Evolutionary conservation across 2,329 filamentous ascomycete genomes (phyloP), one percentile per base, ranked within the genome.

Genomic region (Aspergillus tamarii): DNA sequence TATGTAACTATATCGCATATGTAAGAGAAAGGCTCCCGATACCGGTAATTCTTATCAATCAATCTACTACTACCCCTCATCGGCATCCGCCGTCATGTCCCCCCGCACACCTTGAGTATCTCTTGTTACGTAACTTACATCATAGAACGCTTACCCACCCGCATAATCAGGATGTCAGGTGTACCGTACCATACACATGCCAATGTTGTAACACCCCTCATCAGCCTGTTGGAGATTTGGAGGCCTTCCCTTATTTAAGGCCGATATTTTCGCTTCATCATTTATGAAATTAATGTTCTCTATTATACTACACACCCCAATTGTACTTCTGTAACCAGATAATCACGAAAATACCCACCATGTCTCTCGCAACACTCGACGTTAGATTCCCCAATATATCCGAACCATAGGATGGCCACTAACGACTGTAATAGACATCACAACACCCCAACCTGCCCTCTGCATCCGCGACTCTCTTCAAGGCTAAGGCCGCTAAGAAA

Each of bases 401-500:
- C 28, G n/a, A 23, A 46, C 53, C 39, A 41, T 16, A 21, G 3
- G 19, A 19, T 34, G 21, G 28, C 28, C 9, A 36, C 36, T 41
- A 43, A 41, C 57, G 28, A 65, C 30, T 19, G 41, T 4, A 52
- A 39, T 59, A 79, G 77, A 66, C 64, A 32, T 67, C 70, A 34
- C 73, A 75, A 50, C 73, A 74, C 57, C 85, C 87, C 67, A 85
- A 88, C 69, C 89, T 96, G 48, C 92, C 93, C 3, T 77, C 84
- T 26, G 89, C 91, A 69, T 89, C 91, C 12, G 83, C 86, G 66
- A 87, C 88, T 7, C 90, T 97, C 67, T 96, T 96, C 81, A 84
- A 88, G 41, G 92, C 91, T 68, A 97, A 97, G 80, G 89, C 92
- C 56, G 76, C 80, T 61, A 90, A 91, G 79, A 85, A 88, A 68